phyloP scores from a whole-genome alignment of 306 rosid species.

The Dalbergia oliveri region DNA sequence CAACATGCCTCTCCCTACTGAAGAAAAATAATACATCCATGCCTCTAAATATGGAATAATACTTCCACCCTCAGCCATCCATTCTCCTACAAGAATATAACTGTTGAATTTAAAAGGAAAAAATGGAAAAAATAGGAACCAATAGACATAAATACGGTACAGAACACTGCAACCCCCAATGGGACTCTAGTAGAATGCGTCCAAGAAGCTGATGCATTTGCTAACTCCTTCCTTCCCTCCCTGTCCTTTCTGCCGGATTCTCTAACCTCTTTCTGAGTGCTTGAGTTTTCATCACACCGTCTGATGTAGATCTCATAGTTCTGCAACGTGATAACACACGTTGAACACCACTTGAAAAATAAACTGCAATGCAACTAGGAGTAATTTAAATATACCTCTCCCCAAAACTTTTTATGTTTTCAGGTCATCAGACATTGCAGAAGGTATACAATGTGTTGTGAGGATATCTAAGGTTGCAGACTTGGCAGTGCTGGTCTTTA shows the following conservation, averaged over 20 bases:
- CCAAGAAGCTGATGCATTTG: background rate
- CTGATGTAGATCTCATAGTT: background rate
- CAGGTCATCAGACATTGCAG: conserved; percentile 78
- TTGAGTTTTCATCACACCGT: background rate
- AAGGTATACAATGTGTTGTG: conserved; percentile 76
- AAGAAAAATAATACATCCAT: conserved; percentile 23
- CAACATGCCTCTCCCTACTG: conserved; percentile 29
- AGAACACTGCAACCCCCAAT: conserved; percentile 4
- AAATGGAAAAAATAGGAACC: background rate
- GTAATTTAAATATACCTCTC: conserved; percentile 25
- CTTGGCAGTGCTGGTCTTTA: conserved; percentile 66
- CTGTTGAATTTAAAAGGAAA: background rate
- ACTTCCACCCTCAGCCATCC: conserved; percentile 8
- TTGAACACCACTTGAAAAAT: background rate
- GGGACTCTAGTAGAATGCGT: background rate
- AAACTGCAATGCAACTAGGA: background rate
- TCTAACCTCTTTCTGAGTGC: background rate
- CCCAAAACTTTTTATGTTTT: conserved; percentile 43
- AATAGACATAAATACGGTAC: background rate
- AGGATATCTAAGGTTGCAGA: conserved; percentile 73
- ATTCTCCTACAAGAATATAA: background rate
- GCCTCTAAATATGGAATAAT: conserved; percentile 18
- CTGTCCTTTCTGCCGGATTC: background rate
- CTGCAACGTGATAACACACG: conserved; percentile 3
- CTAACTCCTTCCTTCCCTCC: background rate